phyloP scores from a whole-genome alignment of 2,329 filamentous ascomycete species.

The Clarireedia sp. region DNA sequence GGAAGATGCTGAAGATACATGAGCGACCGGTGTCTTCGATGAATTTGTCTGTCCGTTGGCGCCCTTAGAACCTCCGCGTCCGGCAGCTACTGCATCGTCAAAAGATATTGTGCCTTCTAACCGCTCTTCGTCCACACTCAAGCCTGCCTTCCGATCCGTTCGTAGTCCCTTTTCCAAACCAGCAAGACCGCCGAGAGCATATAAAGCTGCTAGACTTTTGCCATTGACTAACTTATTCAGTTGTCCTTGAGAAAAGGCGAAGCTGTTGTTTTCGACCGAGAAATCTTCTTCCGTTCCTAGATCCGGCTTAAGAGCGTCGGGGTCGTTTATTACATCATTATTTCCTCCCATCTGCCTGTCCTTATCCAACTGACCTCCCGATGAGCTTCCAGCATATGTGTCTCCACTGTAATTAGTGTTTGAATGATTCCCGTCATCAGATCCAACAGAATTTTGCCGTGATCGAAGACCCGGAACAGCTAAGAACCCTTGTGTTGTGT shows the following conservation, averaged over 20 bases:
- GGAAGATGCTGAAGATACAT: background rate
- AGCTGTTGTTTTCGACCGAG: conserved; percentile 56
- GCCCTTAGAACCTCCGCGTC: conserved; percentile 9
- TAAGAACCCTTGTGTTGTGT: conserved; percentile 45
- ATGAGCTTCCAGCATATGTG: conserved; percentile 36
- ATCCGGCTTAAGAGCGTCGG: conserved; percentile 43
- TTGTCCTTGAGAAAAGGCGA: conserved; percentile 66
- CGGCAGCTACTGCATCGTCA: conserved; percentile 44
- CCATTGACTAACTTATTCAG: conserved; percentile 72
- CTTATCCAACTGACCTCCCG: conserved; percentile 30
- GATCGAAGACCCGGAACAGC: conserved; percentile 56
- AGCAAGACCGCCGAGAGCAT: conserved; percentile 63
- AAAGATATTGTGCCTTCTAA: conserved; percentile 60
- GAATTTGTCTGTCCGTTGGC: conserved; percentile 27
- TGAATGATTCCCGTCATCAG: conserved; percentile 46
- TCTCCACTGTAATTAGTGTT: conserved; percentile 29
- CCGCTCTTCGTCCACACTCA: conserved; percentile 61
- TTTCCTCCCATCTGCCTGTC: conserved; percentile 33
- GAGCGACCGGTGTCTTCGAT: conserved; percentile 26
- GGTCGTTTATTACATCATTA: conserved; percentile 46
- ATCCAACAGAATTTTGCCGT: conserved; percentile 57
- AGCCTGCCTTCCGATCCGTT: conserved; percentile 54
- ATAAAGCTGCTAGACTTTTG: conserved; percentile 67
- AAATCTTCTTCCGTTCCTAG: conserved; percentile 66
- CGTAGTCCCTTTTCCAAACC: conserved; percentile 68